Percentiles rank a stretch among this genome's conserved stretches.
Evolutionary conservation across 352 stramenopile genomes (phyloP).

Genomic region (Phytophthora kernoviae): DNA sequence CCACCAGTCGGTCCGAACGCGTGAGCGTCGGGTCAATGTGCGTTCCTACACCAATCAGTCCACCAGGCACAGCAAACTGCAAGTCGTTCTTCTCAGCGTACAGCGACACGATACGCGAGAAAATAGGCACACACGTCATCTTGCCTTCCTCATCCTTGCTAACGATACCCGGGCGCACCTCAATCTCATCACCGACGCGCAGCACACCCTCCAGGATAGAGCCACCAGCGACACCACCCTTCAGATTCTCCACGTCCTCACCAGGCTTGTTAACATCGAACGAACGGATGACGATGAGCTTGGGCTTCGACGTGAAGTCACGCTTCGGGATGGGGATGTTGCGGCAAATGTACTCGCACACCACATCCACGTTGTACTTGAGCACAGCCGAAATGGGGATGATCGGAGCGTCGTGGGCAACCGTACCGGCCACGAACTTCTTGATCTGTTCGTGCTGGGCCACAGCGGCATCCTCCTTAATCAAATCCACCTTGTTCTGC

Average conservation of each 20-base stretch:
- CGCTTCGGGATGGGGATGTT: constrained; percentile 98
- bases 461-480: constrained; percentile 98
- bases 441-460: constrained; percentile 98
- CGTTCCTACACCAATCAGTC: constrained; percentile 99
- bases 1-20: constrained; percentile 98
- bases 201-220: constrained; percentile 98
- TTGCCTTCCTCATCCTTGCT: constrained; percentile 97
- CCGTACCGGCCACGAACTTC: constrained; percentile 89
- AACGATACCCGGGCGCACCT: constrained; percentile 99
- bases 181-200: constrained; percentile 98
- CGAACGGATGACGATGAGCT: constrained; percentile 99
- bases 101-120: constrained; percentile 95
- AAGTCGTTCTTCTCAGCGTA: constrained; percentile 99
- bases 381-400: constrained; percentile 99
- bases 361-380: constrained; percentile 99
- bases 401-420: constrained; percentile 97
- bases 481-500: constrained; percentile 99
- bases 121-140: constrained; percentile 94
- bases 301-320: constrained; percentile 98
- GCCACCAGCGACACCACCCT: constrained; percentile 91
- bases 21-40: constrained; percentile 99
- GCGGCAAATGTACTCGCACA: constrained; percentile 99
- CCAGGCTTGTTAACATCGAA: constrained; percentile 99
- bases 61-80: constrained; percentile 98
- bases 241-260: constrained; percentile 98